Conservation (phyloP, 2,329 filamentous ascomycete species). For the Apiospora saccharicola region DNA sequence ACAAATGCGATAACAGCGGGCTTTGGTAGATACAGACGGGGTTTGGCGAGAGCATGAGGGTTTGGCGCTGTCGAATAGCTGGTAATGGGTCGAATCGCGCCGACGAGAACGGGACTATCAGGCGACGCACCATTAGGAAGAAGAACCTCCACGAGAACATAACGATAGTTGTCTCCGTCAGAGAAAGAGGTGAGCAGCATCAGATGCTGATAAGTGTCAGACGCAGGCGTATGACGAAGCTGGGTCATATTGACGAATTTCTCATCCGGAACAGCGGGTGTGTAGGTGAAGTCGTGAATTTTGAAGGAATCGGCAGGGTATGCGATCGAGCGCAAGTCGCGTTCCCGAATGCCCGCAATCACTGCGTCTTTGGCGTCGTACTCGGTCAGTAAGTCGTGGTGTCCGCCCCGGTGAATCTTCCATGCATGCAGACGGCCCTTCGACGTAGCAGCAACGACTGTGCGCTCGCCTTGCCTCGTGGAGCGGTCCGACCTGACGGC, state of each 20-base stretch:
- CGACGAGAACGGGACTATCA: slow-evolving; percentile 56
- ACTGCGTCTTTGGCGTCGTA: slow-evolving; percentile 74
- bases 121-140: slow-evolving; percentile 57
- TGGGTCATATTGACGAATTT: slow-evolving; percentile 60
- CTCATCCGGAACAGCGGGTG: slow-evolving; percentile 59
- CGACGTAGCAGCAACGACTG: slow-evolving; percentile 79
- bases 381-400: slow-evolving; percentile 77
- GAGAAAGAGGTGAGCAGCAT: slow-evolving; percentile 68
- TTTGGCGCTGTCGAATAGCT: slow-evolving; percentile 66
- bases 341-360: slow-evolving; percentile 64
- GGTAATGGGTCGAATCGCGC: slow-evolving; percentile 72
- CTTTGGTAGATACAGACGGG: slow-evolving; percentile 78
- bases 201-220: slow-evolving; percentile 64
- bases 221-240: slow-evolving; percentile 57
- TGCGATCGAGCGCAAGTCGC: slow-evolving; percentile 56
- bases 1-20: slow-evolving; percentile 83
- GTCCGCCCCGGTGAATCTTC: slow-evolving; percentile 88
- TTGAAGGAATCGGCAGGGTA: slow-evolving; percentile 69
- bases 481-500: slow-evolving; percentile 79
- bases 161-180: slow-evolving; percentile 62
- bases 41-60: slow-evolving; percentile 52
- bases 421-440: slow-evolving; percentile 83
- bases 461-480: slow-evolving; percentile 80
- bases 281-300: slow-evolving; percentile 81
- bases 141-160: slow-evolving; percentile 77